Conservation (phyloP, 805 yeast genomes). For the Barnettozyma californica region DNA sequence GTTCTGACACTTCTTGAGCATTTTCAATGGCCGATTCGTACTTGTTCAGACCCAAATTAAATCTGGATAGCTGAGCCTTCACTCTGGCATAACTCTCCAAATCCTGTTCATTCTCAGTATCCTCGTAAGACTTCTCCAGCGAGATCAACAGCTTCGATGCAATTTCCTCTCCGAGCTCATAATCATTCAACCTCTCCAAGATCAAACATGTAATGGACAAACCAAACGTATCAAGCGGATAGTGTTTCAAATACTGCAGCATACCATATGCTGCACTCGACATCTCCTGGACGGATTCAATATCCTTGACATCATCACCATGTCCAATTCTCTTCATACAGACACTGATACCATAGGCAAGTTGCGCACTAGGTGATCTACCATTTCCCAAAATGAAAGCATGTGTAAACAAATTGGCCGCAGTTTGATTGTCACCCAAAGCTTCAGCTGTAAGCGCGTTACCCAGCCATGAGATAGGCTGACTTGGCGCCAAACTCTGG, state of each 20-base stretch:
- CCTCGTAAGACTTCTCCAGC: constrained; percentile 54
- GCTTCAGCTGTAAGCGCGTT: constrained; percentile 61
- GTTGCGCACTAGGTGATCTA: constrained; percentile 57
- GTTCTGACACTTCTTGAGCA: constrained; percentile 49
- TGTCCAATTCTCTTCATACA: constrained; percentile 40
- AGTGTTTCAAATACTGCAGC: constrained; percentile 54
- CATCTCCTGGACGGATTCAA: constrained; percentile 58
- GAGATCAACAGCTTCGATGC: constrained; percentile 42
- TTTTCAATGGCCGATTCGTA: constrained; percentile 56
- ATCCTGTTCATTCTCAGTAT: constrained; percentile 40
- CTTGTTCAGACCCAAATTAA: constrained; percentile 54
- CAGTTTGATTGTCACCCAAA: constrained; percentile 42
- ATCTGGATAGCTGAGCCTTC: constrained; percentile 68
- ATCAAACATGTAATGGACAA: constrained; percentile 48
- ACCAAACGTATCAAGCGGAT: constrained; percentile 55
- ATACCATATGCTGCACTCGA: constrained; percentile 66
- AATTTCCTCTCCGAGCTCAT: constrained; percentile 44
- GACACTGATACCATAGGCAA: constrained; percentile 63
- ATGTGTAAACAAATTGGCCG: constrained; percentile 64
- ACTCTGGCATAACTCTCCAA: constrained; percentile 50
- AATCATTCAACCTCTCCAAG: constrained; percentile 68
- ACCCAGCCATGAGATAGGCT: constrained; percentile 77
- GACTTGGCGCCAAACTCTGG: constrained; percentile 77
- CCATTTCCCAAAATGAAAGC: constrained; percentile 78
- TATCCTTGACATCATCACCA: constrained; percentile 45